Conservation (phyloP, 2,329 filamentous ascomycete species). For the Arthroderma sp. region DNA sequence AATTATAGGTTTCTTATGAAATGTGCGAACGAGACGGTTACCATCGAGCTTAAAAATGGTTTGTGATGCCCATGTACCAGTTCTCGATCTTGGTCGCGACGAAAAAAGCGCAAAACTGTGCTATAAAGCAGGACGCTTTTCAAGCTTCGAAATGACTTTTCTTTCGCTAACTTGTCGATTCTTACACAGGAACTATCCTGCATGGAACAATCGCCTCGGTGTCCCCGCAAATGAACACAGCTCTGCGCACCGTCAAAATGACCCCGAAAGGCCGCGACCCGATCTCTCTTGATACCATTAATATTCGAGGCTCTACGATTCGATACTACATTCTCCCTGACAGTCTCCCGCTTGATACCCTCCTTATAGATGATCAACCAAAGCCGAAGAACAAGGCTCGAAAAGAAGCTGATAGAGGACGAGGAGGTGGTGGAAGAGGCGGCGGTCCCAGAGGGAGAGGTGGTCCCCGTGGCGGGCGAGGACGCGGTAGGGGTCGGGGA, state of each 20-base stretch:
- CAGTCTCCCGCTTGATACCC: constrained; percentile 83
- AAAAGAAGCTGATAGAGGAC: constrained; percentile 60
- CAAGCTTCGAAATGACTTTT: background rate
- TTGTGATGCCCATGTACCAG: constrained; percentile 13
- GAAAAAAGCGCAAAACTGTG: too few species aligned
- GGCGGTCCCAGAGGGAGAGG: constrained; percentile 38
- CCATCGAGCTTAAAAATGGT: constrained; percentile 98
- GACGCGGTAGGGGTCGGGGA: constrained; percentile 37
- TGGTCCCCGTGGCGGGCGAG: constrained; percentile 40
- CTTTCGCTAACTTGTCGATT: background rate
- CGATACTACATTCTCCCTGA: constrained; percentile 95
- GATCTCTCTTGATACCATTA: constrained; percentile 84
- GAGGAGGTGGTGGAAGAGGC: constrained; percentile 33
- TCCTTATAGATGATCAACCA: constrained; percentile 88
- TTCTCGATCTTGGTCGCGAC: background rate
- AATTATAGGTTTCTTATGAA: constrained; percentile 86
- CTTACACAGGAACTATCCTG: constrained; percentile 66
- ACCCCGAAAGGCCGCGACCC: constrained; percentile 78
- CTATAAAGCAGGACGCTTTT: too few species aligned
- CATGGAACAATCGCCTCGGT: constrained; percentile 95
- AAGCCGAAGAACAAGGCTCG: constrained; percentile 99
- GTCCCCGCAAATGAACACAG: constrained; percentile 96
- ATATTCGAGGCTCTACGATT: constrained; percentile 89
- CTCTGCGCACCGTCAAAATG: constrained; percentile 93
- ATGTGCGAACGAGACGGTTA: constrained; percentile 96